Base-by-base conservation (phyloP, 2,329 filamentous ascomycete genomes). In the Corinectria fuckeliana region DNA sequence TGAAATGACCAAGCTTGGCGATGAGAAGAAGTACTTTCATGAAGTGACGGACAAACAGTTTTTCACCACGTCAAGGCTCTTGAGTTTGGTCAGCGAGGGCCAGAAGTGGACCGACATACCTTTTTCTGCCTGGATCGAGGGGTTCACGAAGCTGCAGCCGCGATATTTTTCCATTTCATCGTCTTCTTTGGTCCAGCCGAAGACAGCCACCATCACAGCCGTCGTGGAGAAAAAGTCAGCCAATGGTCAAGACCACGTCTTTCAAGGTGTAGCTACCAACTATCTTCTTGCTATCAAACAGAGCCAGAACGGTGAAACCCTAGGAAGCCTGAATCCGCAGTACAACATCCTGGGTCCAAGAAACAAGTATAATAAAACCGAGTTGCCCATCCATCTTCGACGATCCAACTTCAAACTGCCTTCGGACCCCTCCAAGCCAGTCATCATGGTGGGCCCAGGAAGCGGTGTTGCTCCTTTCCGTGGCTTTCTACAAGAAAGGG, bases 81-180 rank as follows among this genome's bases (percentile, higher is more conserved):
- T n/a, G n/a, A n/a, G n/a, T n/a, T n/a, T n/a, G n/a, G n/a, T n/a
- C n/a, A n/a, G n/a, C n/a, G n/a, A n/a, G n/a, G n/a, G n/a, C n/a
- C n/a, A n/a, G n/a, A n/a, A n/a, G n/a, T n/a, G n/a, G n/a, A n/a
- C n/a, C n/a, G n/a, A n/a, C n/a, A n/a, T n/a, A n/a, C n/a, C n/a
- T n/a, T n/a, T n/a, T n/a, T n/a, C n/a, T n/a, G n/a, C n/a, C n/a
- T n/a, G n/a, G n/a, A n/a, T n/a, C 9, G 55, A 50, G 4, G 45
- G 56, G 30, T 39, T 20, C 4, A 50, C 56, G 28, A 59, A 55
- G 51, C 28, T 28, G 23, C 21, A 28, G 10, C 42, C 42, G 8
- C 21, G 42, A 28, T 45, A 45, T n/a, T 45, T 28, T 23, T 45
- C 42, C 21, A 45, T 45, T 23, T 45, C 21, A 5, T 28, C 21